Conservation (phyloP, 768 basidiomycete genomes). For the Rhizopogon vesiculosus region DNA sequence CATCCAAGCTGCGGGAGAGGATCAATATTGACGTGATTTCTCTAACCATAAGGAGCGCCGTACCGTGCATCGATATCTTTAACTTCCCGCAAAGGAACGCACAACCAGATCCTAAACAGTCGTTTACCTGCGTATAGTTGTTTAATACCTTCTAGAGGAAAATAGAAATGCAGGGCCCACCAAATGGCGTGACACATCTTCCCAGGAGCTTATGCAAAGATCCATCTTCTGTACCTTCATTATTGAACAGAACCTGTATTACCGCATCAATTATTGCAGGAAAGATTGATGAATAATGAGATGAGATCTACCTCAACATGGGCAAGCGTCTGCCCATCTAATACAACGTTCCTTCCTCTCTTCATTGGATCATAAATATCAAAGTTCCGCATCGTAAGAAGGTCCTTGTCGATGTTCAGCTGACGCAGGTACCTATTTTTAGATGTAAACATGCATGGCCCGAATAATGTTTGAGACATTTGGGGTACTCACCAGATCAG, state of each 20-base stretch:
- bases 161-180: constrained; percentile 35
- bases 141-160: background rate
- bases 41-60: constrained; percentile 14
- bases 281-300: background rate
- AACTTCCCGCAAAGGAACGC: constrained; percentile 81
- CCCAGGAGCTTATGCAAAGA: constrained; percentile 78
- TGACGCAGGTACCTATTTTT: constrained; percentile 73
- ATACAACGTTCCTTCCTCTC: constrained; percentile 73
- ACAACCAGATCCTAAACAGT: constrained; percentile 95
- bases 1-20: constrained; percentile 65
- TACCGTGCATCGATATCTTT: constrained; percentile 87
- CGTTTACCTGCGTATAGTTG: constrained; percentile 64
- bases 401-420: constrained; percentile 93
- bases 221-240: constrained; percentile 90
- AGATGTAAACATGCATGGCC: background rate
- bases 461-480: background rate
- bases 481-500: constrained; percentile 73
- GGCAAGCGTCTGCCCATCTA: constrained; percentile 93
- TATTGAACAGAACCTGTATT: constrained; percentile 76
- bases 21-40: constrained; percentile 8
- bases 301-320: constrained; percentile 74
- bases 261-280: constrained; percentile 2
- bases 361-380: constrained; percentile 96
- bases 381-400: constrained; percentile 95
- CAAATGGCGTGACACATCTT: constrained; percentile 88